Evolutionary conservation across 495 filamentous ascomycete species (phyloP), one percentile per base, ranked within the genome.

Genomic region (Lepidopterella palustris): DNA sequence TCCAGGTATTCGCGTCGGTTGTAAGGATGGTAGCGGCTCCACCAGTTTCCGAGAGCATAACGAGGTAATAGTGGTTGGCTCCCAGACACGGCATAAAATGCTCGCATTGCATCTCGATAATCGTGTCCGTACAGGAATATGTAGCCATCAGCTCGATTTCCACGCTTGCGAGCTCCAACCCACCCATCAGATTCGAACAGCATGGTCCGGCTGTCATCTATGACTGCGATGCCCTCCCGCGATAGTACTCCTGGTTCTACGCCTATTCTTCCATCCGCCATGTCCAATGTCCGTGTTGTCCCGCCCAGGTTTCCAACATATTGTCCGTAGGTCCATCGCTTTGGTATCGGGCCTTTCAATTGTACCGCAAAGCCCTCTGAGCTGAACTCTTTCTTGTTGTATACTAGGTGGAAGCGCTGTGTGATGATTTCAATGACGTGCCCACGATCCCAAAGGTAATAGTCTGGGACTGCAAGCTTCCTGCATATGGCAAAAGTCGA

Each of bases 1-100:
- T 66, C 65, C 3, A 82, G 45, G 65, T 82, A 84, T 61, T 84
- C 81, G 15, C 73, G 60, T 5, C 68, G 70, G 1, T 65, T 64
- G 62, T 82, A 85, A 1, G 71, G 72, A 63, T 84, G 76, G 64
- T 84, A 85, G 10, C 82, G 73, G 25, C 78, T 81, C 81, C 81
- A 85, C 82, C 82, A 85, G 59, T 85, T 85, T 0, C 82, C 82
- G n/a, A 85, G 68, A 0, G 77, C 72, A 71, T 73, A 85, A 9
- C 81, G 75, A 0, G 82, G 82, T 3, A 85, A 66, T 4, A 80
- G 27, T 8, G 82, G 81, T 63, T 83, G 81, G 4, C 63, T 67
- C 4, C 82, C 82, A 0, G 81, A 83, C 3, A 85, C 50, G 5
- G 73, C 72, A 66, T 82, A 83, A 24, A 82, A 78, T 25, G 77